Conservation (phyloP, 805 yeast species). For the Metschnikowia arizonensis region DNA sequence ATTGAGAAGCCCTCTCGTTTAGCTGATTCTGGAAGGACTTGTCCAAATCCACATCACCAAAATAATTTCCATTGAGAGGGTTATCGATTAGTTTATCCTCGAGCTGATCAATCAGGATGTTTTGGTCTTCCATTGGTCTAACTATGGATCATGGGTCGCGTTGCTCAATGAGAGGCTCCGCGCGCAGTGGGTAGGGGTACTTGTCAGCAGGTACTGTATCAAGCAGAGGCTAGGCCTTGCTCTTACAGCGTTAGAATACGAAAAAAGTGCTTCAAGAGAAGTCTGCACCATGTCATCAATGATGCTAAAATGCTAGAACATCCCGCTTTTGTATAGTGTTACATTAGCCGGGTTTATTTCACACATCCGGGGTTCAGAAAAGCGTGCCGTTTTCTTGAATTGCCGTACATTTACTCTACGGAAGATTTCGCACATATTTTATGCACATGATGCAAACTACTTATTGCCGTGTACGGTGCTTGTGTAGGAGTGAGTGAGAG, state of each 20-base stretch:
- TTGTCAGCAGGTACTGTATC: too few relatives aligned
- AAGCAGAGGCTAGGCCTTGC: background rate
- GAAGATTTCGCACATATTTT: background rate
- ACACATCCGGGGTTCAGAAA: background rate
- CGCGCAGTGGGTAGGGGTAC: too few relatives aligned
- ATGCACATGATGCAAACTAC: conserved; percentile 3
- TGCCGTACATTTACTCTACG: too few relatives aligned
- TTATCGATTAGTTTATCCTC: conserved; percentile 47
- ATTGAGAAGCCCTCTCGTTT: conserved; percentile 41
- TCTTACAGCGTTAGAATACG: background rate
- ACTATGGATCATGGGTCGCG: conserved; percentile 1
- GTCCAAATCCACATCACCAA: conserved; percentile 30
- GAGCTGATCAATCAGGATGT: conserved; percentile 39
- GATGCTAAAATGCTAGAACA: background rate
- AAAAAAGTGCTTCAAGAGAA: background rate
- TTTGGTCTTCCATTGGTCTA: conserved; percentile 19
- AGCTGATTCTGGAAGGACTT: conserved; percentile 41
- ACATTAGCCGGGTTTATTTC: background rate
- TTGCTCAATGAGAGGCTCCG: too few relatives aligned
- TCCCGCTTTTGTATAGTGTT: background rate
- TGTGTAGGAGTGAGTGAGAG: background rate
- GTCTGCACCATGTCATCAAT: background rate
- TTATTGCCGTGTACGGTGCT: conserved; percentile 1
- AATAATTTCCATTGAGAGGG: conserved; percentile 29
- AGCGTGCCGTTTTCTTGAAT: too few relatives aligned